phyloP scores from a whole-genome alignment of 202 grass and related monocot genomes.

The Saccharum hybrid region DNA sequence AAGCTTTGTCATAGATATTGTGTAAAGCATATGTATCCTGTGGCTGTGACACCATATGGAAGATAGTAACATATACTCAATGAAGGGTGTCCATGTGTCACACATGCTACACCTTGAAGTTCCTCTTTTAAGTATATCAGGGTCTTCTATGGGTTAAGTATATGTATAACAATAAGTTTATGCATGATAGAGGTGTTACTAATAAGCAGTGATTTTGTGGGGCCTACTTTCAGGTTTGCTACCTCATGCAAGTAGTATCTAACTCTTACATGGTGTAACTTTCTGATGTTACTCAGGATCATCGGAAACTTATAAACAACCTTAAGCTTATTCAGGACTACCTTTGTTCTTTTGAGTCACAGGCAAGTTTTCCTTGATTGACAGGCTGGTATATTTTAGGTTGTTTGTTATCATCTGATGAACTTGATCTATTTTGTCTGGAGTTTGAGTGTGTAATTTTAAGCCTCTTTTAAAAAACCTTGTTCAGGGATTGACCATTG shows the following conservation, averaged over 20 bases:
- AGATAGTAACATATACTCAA: slow-evolving; percentile 4
- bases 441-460: slow-evolving; percentile 20
- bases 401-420: slow-evolving; percentile 19
- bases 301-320: slow-evolving; percentile 84
- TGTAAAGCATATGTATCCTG: background rate
- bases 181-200: slow-evolving; percentile 11
- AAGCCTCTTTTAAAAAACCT: slow-evolving; percentile 18
- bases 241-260: slow-evolving; percentile 15
- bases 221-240: slow-evolving; percentile 1
- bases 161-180: slow-evolving; percentile 3
- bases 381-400: background rate
- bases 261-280: slow-evolving; percentile 24
- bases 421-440: slow-evolving; percentile 7
- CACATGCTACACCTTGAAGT: slow-evolving; percentile 1
- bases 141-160: background rate
- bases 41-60: slow-evolving; percentile 15
- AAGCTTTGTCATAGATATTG: slow-evolving; percentile 6
- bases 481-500: slow-evolving; percentile 75
- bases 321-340: slow-evolving; percentile 98
- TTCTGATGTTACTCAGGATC: slow-evolving; percentile 62
- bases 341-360: slow-evolving; percentile 93
- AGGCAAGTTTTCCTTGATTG: slow-evolving; percentile 56
- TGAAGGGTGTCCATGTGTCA: slow-evolving; percentile 1
- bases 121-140: background rate
- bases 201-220: background rate